Base-by-base conservation (phyloP, 2,329 filamentous ascomycete genomes). In the Ceratocystis smalleyi region DNA sequence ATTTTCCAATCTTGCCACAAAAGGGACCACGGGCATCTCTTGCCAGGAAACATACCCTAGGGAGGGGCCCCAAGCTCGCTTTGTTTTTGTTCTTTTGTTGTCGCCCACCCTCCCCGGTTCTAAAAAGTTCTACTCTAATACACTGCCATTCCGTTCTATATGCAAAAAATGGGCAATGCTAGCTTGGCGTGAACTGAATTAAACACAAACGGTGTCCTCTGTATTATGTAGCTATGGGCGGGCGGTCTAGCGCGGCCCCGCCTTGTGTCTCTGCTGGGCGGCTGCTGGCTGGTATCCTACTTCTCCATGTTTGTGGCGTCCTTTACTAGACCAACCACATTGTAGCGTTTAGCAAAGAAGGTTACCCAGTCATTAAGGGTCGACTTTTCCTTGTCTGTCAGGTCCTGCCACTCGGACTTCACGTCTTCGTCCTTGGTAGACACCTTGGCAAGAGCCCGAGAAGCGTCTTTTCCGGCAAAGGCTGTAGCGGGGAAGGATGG, bases 341-440 rank as follows among this genome's bases (percentile, higher is more conserved):
- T 97, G 77, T 99, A 99, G 65, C 94, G 82, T 78, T 97, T 99
- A 69, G 87, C 89, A 76, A 99, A 99, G 76, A 95, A 99, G 1
- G 88, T 95, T 68, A 87, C 84, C 94, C 94, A 99, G 74, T 99
- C 94, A 63, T 92, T 82, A 67, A 99, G 77, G 2, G 88, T 86
- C 30, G 83, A 83, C 77, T 94, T 89, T 74, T 96, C 86, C 75
- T 94, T 91, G 24, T 95, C 91, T 15, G 80, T 79, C 62, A 99
- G 78, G 71, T 91, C 88, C 65, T 86, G 79, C 88, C 89, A 97
- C 61, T 96, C 87, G 1, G 94, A 78, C 40, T 78, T 78, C 68
- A 89, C 92, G 69, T 97, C 91, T 70, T 94, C 89, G 4, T 81
- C 75, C 74, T 96, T 95, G 61, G 91, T 84, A 6, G 91, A 96